Evolutionary conservation across 176 grass and related monocot species (phyloP).

Genomic region (Hordeum marinum): DNA sequence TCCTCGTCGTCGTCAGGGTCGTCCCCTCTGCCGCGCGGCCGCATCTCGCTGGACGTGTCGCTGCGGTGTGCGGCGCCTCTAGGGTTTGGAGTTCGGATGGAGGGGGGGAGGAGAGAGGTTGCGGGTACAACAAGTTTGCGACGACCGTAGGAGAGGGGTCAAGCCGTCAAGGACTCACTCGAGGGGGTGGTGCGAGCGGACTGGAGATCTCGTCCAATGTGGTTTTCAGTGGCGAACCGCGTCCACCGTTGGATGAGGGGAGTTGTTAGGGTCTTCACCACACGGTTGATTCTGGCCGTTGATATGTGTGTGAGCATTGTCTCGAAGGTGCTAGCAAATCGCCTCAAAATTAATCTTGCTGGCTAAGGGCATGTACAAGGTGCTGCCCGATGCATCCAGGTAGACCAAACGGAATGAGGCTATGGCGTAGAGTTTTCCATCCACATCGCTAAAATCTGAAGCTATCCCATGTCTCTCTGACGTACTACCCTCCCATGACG

Average conservation of each 20-base stretch:
- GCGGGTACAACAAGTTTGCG: not conserved
- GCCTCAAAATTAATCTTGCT: too few species aligned
- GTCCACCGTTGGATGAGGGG: not conserved
- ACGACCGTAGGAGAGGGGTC: not conserved
- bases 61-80: not conserved
- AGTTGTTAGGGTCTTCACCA: not conserved
- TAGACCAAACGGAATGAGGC: too few species aligned
- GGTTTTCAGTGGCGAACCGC: not conserved
- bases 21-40: slow-evolving; percentile 44
- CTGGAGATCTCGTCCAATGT: not conserved
- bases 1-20: slow-evolving; percentile 36
- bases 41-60: slow-evolving; percentile 24
- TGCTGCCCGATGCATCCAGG: too few species aligned
- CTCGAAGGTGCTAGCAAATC: too few species aligned
- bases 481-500: too few species aligned
- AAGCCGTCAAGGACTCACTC: not conserved
- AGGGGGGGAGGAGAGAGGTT: not conserved
- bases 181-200: not conserved
- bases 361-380: too few species aligned
- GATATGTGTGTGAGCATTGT: too few species aligned
- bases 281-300: not conserved
- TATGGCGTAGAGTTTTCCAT: too few species aligned
- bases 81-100: slow-evolving; percentile 36
- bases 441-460: too few species aligned
- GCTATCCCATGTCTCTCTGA: too few species aligned